Evolutionary conservation across 306 rosid genomes (phyloP), one percentile per base, ranked within the genome.

Genomic region (Vigna unguiculata): DNA sequence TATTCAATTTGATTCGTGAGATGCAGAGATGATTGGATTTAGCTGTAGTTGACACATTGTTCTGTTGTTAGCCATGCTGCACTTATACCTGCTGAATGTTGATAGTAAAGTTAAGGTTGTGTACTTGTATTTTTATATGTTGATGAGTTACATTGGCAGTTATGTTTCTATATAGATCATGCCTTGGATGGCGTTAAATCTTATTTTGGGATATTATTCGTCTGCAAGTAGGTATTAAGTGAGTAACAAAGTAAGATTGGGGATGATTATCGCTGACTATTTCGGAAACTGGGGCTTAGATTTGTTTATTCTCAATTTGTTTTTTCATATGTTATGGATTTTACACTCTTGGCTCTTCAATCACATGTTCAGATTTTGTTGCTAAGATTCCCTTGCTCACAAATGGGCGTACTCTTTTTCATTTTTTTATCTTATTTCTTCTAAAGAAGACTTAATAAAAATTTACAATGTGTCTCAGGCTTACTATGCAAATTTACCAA

Each of bases 21-120:
- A 8, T 53, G 25, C 28, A 53, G 14, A 36, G 41, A 62, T 48
- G 28, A 12, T 64, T 58, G 30, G 78, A 28, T 58, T 58, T 25
- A 57, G 28, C 41, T 66, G 34, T 12, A 55, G 34, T 16, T 47
- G 80, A 24, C 19, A 19, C 11, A 24, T 46, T 78, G 14, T 48
- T 45, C 14, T 76, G 40, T 47, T 67, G 16, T 30, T 65, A 13
- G 21, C 57, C 67, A 69, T 51, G 74, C 47, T 57, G 63, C 69
- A 83, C 60, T 9, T 30, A 6, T 9, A 14, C 47, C 28, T 52
- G 6, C 40, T 53, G 30, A 11, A 9, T 61, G 25, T 61, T 61
- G 69, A 71, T 43, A 34, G 30, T 45, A 25, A 47, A n/a, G 55
- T 61, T 28, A 19, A 15, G 76, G 70, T 68, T 52, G 22, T 28